Base-by-base conservation (phyloP, 2,329 filamentous ascomycete genomes). In the Cercospora zeae-maydis region DNA sequence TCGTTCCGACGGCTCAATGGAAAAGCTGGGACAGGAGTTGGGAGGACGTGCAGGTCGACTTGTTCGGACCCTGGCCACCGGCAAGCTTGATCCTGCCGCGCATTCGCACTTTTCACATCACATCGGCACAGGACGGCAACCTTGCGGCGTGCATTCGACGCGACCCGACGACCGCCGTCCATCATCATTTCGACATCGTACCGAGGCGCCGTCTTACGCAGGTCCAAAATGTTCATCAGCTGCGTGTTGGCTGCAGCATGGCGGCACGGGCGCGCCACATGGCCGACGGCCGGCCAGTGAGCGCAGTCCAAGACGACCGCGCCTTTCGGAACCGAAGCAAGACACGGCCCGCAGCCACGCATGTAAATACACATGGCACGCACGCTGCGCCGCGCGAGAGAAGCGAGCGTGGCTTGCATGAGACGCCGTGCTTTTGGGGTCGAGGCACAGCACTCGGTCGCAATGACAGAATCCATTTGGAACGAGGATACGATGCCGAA, bases 241-340 rank as follows among this genome's bases (percentile, higher is more conserved):
- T 31, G 24, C 24, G 47, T 8, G n/a, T n/a, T 2, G 24, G 13
- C 47, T 52, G 47, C 47, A 14, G n/a, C 47, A 27, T 27, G 30
- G 47, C 47, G 30, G 30, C 24, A 24, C 47, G 47, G 13, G 24
- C 24, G 47, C 47, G 47, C 47, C 47, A 52, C 47, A 31, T 37
- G 42, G 31, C 42, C 42, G 33, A 31, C 42, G 31, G 57, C 57
- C 16, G 42, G 16, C 45, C 30, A 49, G n/a, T 59, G 19, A 39
- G n/a, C 31, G 24, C 24, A 9, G n/a, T 11, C 6, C 30, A 34
- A 45, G 27, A 21, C 30, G 39, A 45, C 24, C 6, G 42, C 56
- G 31, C 33, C 39, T 36, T 33, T 58, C 56, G 56, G 56, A 49
- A 34, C 56, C 56, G 42, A 58, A 58, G 56, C 53, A 37, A 52